Conservation (phyloP, 2,329 filamentous ascomycete species). For the Scytalidium lignicola region DNA sequence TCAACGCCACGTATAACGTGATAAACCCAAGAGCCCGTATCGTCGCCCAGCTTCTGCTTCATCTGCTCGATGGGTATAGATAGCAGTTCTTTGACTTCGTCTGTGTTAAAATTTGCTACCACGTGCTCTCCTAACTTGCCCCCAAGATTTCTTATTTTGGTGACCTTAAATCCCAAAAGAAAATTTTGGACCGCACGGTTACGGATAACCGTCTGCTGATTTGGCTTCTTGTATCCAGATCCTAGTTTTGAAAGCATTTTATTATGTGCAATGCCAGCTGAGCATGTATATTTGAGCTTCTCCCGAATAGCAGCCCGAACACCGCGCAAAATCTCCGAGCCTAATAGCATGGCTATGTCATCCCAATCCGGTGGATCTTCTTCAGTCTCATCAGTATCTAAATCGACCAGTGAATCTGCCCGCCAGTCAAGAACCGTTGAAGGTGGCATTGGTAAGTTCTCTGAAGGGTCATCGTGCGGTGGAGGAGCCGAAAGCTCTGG, state of each 20-base stretch:
- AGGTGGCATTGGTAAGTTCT: slow-evolving; percentile 67
- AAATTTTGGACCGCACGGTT: slow-evolving; percentile 78
- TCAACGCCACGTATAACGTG: slow-evolving; percentile 82
- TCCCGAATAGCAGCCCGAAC: slow-evolving; percentile 66
- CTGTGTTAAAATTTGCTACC: slow-evolving; percentile 73
- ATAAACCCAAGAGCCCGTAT: slow-evolving; percentile 82
- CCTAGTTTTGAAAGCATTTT: slow-evolving; percentile 96
- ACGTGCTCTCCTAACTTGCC: slow-evolving; percentile 91
- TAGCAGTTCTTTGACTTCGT: slow-evolving; percentile 71
- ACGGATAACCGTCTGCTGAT: slow-evolving; percentile 88
- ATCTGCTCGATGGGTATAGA: slow-evolving; percentile 68
- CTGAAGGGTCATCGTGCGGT: slow-evolving; percentile 68
- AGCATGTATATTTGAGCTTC: slow-evolving; percentile 81
- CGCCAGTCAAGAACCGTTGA: slow-evolving; percentile 76
- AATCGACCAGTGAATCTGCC: slow-evolving; percentile 73
- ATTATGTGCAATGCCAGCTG: slow-evolving; percentile 81
- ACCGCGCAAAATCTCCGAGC: slow-evolving; percentile 79
- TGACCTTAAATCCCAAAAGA: slow-evolving; percentile 81
- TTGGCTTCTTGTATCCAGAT: slow-evolving; percentile 87
- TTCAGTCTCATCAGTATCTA: slow-evolving; percentile 68
- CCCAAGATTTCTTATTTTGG: slow-evolving; percentile 90
- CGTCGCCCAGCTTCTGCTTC: slow-evolving; percentile 72
- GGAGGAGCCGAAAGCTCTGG: slow-evolving; percentile 63
- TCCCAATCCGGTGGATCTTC: slow-evolving; percentile 91
- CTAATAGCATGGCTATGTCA: slow-evolving; percentile 80